Conservation (phyloP, 2,329 filamentous ascomycete genomes). For the Chrysoporthe cubensis region DNA sequence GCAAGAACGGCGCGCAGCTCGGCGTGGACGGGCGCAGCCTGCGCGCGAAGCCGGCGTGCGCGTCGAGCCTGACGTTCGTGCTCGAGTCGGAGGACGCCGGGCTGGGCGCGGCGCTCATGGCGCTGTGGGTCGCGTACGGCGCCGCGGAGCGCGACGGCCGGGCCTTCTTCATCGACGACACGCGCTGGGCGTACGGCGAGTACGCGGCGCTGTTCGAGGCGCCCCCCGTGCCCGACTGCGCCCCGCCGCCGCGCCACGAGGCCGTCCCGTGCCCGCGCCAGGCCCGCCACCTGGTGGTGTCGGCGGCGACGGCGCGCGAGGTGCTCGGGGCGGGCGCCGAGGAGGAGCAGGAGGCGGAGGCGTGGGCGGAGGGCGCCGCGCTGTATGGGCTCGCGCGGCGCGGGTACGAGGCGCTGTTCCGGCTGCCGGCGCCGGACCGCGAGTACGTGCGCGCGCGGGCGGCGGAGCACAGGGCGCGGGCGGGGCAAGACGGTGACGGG, state of each 20-base stretch:
- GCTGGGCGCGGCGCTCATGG: slow-evolving; percentile 75
- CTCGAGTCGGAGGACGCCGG: slow-evolving; percentile 77
- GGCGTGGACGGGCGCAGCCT: slow-evolving; percentile 50
- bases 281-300: slow-evolving; percentile 75
- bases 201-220: slow-evolving; percentile 74
- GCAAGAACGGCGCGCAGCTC: slow-evolving; percentile 44
- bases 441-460: slow-evolving; percentile 66
- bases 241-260: slow-evolving; percentile 72
- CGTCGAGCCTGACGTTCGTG: slow-evolving; percentile 75
- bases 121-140: slow-evolving; percentile 83
- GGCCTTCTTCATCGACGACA: slow-evolving; percentile 84
- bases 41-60: slow-evolving; percentile 62
- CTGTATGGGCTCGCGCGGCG: slow-evolving; percentile 70
- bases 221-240: slow-evolving; percentile 68
- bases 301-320: slow-evolving; percentile 66
- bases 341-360: too few species aligned
- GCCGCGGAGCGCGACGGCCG: slow-evolving; percentile 74
- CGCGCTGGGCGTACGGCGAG: slow-evolving; percentile 78
- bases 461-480: slow-evolving; percentile 55
- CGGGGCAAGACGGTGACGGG: too few species aligned
- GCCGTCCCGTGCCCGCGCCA: slow-evolving; percentile 80
- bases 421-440: slow-evolving; percentile 67
- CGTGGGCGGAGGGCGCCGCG: slow-evolving; percentile 39
- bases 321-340: slow-evolving; percentile 57
- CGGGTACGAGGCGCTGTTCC: slow-evolving; percentile 77